Conservation (phyloP, 257 asterid genomes). For the Apocynum venetum region DNA sequence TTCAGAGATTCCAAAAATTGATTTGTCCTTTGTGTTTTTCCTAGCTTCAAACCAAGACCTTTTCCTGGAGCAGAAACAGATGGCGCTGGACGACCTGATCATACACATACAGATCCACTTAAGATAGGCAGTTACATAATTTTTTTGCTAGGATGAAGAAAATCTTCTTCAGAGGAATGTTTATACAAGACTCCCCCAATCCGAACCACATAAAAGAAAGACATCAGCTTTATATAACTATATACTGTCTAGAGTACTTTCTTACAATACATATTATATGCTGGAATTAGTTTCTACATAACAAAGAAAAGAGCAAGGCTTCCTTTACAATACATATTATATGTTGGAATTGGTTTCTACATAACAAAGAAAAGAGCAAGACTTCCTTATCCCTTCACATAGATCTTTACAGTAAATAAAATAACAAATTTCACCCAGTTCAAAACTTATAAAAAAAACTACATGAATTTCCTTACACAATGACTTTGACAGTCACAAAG, state of each 20-base stretch:
- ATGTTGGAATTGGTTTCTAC: not conserved
- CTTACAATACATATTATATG: not conserved
- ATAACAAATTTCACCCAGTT: not conserved
- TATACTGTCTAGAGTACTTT: not conserved
- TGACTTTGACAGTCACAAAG: not conserved
- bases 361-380: not conserved
- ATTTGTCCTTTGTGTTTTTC: constrained; percentile 73
- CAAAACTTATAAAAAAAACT: not conserved
- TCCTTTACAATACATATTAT: not conserved
- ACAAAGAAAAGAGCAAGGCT: not conserved
- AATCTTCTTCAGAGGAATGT: not conserved
- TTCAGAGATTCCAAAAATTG: constrained; percentile 87
- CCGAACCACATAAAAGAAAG: not conserved
- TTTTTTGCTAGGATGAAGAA: not conserved
- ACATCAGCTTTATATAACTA: not conserved
- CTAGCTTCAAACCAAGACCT: constrained; percentile 88
- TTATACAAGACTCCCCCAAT: not conserved
- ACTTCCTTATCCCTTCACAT: not conserved
- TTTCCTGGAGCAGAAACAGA: constrained; percentile 83
- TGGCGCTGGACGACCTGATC: constrained; percentile 66
- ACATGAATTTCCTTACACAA: not conserved
- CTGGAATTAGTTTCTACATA: not conserved
- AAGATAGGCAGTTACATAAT: not conserved
- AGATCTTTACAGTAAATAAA: not conserved
- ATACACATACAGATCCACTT: constrained; percentile 15